phyloP scores from a whole-genome alignment of 2,329 filamentous ascomycete genomes.

The Fusarium dlaminii region DNA sequence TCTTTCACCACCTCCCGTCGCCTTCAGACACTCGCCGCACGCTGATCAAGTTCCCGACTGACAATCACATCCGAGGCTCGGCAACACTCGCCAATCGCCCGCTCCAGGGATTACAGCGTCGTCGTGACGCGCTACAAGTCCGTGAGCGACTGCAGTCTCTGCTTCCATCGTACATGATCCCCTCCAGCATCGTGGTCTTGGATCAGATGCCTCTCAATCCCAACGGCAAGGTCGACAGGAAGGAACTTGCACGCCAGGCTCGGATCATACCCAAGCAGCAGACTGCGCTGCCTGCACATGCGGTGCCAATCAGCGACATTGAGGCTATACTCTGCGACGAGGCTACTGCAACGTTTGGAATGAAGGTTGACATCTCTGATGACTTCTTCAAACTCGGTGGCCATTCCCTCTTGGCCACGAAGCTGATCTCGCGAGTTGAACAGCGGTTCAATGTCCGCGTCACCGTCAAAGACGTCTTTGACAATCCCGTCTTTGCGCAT shows the following conservation, averaged over 20 bases:
- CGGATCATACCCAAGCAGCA: neutral
- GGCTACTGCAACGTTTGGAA: neutral
- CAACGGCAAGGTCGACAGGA: constrained; percentile 41
- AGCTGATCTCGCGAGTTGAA: neutral
- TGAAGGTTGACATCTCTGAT: neutral
- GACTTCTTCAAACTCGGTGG: constrained; percentile 14
- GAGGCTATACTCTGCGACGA: neutral
- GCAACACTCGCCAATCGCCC: constrained; percentile 28
- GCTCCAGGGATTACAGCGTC: constrained; percentile 1
- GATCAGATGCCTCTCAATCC: constrained; percentile 41
- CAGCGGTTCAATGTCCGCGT: neutral
- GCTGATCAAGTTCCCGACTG: neutral
- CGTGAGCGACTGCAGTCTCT: neutral
- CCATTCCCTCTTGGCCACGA: constrained; percentile 6
- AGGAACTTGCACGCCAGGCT: constrained; percentile 10
- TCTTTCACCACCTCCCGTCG: neutral
- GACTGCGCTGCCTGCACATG: neutral
- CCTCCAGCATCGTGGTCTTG: constrained; percentile 29
- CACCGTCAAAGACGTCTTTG: constrained; percentile 4
- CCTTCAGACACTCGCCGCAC: neutral
- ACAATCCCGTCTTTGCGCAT: neutral
- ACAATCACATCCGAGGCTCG: neutral
- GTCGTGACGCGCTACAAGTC: neutral
- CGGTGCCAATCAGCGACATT: neutral
- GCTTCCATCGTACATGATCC: constrained; percentile 43